Percentiles rank a stretch among this genome's conserved stretches.
phyloP scores from a whole-genome alignment of 169 alveolate species.

The Hammondia hammondi region DNA sequence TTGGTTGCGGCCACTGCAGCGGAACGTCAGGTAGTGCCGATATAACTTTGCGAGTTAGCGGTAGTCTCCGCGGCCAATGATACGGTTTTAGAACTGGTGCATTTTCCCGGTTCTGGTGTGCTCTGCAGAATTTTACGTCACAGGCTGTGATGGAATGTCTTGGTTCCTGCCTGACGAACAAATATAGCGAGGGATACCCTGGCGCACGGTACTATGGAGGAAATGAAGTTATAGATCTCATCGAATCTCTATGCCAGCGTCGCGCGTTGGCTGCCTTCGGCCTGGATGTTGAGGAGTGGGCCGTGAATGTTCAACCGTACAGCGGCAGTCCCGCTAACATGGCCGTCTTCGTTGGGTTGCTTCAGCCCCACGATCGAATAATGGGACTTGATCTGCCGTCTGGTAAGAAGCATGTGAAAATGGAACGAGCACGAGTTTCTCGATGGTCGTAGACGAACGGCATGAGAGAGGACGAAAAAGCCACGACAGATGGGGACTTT shows the following conservation, averaged over 20 bases:
- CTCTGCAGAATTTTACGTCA: conserved; percentile 71
- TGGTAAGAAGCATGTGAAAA: conserved; percentile 86
- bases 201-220: conserved; percentile 95
- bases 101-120: not conserved
- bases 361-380: conserved; percentile 95
- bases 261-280: conserved; percentile 95
- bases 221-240: conserved; percentile 87
- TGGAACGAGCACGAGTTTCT: too few relatives aligned
- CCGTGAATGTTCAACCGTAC: conserved; percentile 96
- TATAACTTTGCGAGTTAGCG: not conserved
- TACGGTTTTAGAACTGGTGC: not conserved
- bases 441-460: too few relatives aligned
- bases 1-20: not conserved
- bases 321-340: conserved; percentile 97
- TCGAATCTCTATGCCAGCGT: conserved; percentile 88
- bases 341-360: conserved; percentile 93
- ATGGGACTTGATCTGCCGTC: conserved; percentile 96
- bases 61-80: not conserved
- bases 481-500: too few relatives aligned
- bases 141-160: conserved; percentile 91
- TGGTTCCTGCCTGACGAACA: conserved; percentile 91
- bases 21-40: not conserved
- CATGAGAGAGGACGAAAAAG: too few relatives aligned
- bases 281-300: conserved; percentile 94
- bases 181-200: conserved; percentile 97